phyloP scores from a whole-genome alignment of 208 protist genomes.

The Wallacemonas sp. region DNA sequence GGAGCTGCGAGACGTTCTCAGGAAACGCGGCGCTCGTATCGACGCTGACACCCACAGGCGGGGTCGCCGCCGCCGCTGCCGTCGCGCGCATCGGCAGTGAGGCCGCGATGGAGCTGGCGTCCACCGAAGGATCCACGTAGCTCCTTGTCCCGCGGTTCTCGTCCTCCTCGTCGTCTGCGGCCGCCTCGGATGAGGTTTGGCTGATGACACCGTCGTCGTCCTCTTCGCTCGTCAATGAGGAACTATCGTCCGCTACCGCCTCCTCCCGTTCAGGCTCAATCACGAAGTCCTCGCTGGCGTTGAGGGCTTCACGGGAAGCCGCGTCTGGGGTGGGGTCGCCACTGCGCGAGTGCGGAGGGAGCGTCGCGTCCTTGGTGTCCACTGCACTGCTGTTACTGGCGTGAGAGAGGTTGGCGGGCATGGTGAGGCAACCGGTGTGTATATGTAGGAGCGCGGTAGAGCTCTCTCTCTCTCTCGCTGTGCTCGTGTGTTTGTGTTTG shows the following conservation, averaged over 20 bases:
- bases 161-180: constrained; percentile 3
- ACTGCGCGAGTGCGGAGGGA: constrained; percentile 8
- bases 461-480: background rate
- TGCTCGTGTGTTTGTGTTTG: background rate
- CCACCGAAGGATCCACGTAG: constrained; percentile 8
- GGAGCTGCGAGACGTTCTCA: constrained; percentile 14
- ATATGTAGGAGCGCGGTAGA: too few relatives aligned
- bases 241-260: background rate
- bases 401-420: background rate
- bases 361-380: constrained; percentile 8
- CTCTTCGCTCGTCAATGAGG: constrained; percentile 8
- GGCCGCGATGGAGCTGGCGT: constrained; percentile 3
- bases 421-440: too few relatives aligned
- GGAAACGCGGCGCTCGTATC: constrained; percentile 32
- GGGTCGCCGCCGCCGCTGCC: background rate
- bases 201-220: constrained; percentile 11
- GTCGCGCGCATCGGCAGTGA: background rate
- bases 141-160: constrained; percentile 4
- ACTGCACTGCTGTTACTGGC: background rate
- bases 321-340: background rate
- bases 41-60: background rate
- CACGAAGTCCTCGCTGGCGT: constrained; percentile 36
- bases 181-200: constrained; percentile 1
- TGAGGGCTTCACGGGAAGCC: constrained; percentile 21
- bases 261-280: constrained; percentile 16